Conservation (phyloP, 176 grass and related monocot genomes). For the Lolium rigidum region DNA sequence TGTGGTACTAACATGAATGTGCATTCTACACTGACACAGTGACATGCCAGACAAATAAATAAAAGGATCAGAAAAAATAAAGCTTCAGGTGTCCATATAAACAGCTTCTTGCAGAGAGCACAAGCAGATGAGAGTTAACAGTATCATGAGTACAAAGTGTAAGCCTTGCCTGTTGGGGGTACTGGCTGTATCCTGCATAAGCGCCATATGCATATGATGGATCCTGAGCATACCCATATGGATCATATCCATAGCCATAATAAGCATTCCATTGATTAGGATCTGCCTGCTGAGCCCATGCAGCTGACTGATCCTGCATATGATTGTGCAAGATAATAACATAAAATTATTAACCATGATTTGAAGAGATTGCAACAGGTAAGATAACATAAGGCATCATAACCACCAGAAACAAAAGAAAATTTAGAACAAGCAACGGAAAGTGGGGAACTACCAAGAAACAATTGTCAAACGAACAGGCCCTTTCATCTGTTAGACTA, state of each 20-base stretch:
- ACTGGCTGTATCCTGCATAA: conserved; percentile 91
- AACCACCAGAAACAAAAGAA: not conserved
- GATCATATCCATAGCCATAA: conserved; percentile 94
- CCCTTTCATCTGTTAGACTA: conserved; percentile 16
- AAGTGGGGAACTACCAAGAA: not conserved
- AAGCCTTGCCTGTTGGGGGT: conserved; percentile 80
- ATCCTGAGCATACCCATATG: conserved; percentile 93
- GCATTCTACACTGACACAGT: not conserved
- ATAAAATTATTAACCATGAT: conserved; percentile 25
- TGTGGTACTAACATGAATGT: not conserved
- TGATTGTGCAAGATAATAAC: conserved; percentile 27
- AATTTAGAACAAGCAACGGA: not conserved
- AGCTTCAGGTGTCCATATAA: conserved; percentile 24
- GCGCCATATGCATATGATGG: conserved; percentile 89
- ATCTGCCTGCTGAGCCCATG: conserved; percentile 92
- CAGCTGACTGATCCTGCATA: conserved; percentile 77
- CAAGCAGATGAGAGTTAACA: not conserved
- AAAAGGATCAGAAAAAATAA: not conserved
- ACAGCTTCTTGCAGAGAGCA: conserved; percentile 22
- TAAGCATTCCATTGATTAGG: conserved; percentile 91
- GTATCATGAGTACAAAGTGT: not conserved
- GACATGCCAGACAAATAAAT: not conserved
- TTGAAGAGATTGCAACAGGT: conserved; percentile 21
- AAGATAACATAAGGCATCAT: conserved; percentile 10
- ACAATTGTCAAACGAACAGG: conserved; percentile 27